Base-by-base conservation (phyloP, 305 asterid genomes). In the Salvia sclarea region DNA sequence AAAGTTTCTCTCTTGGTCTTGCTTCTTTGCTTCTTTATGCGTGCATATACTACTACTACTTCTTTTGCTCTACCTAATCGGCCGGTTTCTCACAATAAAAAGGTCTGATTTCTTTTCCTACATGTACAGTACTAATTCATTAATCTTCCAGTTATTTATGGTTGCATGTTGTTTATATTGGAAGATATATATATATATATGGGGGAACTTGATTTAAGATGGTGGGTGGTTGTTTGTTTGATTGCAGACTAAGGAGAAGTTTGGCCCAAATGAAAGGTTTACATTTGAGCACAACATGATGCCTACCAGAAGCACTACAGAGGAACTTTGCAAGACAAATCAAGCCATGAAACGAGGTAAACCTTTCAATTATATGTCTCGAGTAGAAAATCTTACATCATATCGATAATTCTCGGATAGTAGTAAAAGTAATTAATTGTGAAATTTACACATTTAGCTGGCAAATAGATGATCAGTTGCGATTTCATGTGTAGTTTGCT, bases 1-100 rank as follows among this genome's bases (percentile, higher is more conserved):
- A 78, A 65, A 50, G 28, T 41, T 33, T 40, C 44, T 8, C 48
- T 68, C 48, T 54, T 64, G 17, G 54, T 64, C 44, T 57, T 78
- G 6, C 14, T 60, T 49, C 52, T 80, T 63, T 68, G 58, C 41
- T 71, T 76, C 11, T 55, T 66, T 67, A 3, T 57, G 75, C 83
- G 66, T 71, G 80, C 85, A 50, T 68, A 33, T 3, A 33, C 72
- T 61, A 20, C 54, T 7, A 50, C 79, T 50, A 38, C 70, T 48
- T 33, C 8, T 33, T 33, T 10, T 38, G 44, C 44, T 38, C 44
- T 38, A 9, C 22, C 62, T 2, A 47, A 5, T n/a, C n/a, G n/a
- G n/a, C n/a, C n/a, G n/a, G n/a, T n/a, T n/a, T n/a, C n/a, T 8
- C 38, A 12, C 9, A 25, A 38, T 11, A 38, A 38, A 11, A 53